Conservation (phyloP, 331 rosid genomes). For the Dryas integrifolia region DNA sequence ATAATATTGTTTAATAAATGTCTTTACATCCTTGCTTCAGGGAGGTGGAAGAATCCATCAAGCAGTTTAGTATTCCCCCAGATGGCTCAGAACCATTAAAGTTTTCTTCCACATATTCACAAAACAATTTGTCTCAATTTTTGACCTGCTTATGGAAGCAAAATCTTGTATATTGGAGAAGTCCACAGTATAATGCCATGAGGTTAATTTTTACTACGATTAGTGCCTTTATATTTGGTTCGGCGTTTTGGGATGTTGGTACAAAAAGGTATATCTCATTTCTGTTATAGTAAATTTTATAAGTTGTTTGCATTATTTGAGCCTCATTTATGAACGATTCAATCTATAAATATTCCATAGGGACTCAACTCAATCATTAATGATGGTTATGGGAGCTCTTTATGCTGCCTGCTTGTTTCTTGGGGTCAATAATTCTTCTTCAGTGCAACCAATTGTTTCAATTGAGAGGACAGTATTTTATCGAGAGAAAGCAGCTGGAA, state of each 20-base stretch:
- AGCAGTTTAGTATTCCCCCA: constrained; percentile 51
- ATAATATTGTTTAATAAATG: constrained; percentile 9
- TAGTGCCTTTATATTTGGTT: constrained; percentile 70
- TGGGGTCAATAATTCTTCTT: constrained; percentile 77
- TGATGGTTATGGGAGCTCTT: constrained; percentile 80
- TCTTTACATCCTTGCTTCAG: constrained; percentile 33
- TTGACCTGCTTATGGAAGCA: constrained; percentile 67
- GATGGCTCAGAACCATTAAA: constrained; percentile 51
- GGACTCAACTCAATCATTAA: constrained; percentile 53
- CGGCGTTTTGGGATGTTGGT: constrained; percentile 69
- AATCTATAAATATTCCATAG: constrained; percentile 31
- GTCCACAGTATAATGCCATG: constrained; percentile 72
- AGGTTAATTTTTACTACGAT: constrained; percentile 65
- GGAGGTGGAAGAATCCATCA: constrained; percentile 64
- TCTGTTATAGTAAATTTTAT: neutral
- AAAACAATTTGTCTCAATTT: constrained; percentile 43
- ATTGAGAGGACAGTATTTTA: constrained; percentile 90
- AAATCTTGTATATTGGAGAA: constrained; percentile 90
- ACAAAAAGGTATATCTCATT: constrained; percentile 55
- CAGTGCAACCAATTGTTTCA: constrained; percentile 87
- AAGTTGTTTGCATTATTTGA: neutral
- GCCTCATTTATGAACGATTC: neutral
- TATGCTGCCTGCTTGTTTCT: constrained; percentile 72
- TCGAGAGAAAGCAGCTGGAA: constrained; percentile 84
- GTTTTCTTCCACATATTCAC: constrained; percentile 56